These are phyloP conservation scores for Melampsora larici-populina DNA, from an alignment of 1,284 basidiomycete genomes.

Conservation along the genomic window DNA sequence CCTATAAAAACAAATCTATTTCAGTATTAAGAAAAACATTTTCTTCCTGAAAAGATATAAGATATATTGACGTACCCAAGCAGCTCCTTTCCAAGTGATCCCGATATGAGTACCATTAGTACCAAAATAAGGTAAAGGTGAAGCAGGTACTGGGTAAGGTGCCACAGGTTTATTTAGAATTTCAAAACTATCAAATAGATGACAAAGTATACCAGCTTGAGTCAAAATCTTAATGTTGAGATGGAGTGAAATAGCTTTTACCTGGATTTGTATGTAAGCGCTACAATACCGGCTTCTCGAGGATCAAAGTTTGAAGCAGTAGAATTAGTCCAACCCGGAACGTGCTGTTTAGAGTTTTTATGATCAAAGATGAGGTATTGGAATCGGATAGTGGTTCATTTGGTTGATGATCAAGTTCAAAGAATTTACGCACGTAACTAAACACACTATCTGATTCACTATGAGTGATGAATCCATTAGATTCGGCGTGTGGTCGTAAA, in stretches of 20 bases:
- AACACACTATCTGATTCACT: background rate
- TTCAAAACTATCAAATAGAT: background rate
- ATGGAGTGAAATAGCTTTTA: background rate
- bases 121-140: conserved; percentile 13
- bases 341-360: background rate
- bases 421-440: background rate
- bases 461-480: background rate
- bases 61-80: conserved; percentile 19
- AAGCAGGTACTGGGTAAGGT: conserved; percentile 17
- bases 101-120: conserved; percentile 33
- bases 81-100: conserved; percentile 29
- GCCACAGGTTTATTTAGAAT: conserved; percentile 11
- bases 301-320: background rate
- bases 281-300: background rate
- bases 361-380: background rate
- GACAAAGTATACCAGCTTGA: background rate
- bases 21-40: background rate
- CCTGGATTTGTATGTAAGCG: background rate
- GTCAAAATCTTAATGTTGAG: background rate
- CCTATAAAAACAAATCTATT: background rate
- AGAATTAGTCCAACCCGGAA: conserved; percentile 5
- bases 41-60: background rate
- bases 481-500: conserved; percentile 2
- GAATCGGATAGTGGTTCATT: background rate
- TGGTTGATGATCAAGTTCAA: background rate